Evolutionary conservation across 495 filamentous ascomycete species (phyloP).

Genomic region (Lasiosphaeriaceae sp.): DNA sequence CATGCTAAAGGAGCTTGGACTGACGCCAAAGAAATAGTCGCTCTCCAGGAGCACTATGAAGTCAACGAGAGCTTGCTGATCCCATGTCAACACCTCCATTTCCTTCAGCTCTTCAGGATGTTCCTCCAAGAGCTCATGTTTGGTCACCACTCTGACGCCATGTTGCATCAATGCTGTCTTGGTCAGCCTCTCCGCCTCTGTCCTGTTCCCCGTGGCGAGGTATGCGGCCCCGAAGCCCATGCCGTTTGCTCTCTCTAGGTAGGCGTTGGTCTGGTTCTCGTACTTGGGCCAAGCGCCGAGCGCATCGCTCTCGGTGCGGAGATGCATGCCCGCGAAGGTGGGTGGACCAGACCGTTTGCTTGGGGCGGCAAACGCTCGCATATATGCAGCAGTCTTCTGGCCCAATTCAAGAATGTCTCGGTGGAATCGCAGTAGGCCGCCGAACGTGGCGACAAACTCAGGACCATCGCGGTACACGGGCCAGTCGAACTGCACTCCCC

Average conservation of each 20-base stretch:
- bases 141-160: conserved; percentile 30
- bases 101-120: conserved; percentile 21
- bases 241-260: conserved; percentile 25
- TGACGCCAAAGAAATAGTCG: conserved; percentile 41
- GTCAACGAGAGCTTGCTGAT: conserved; percentile 43
- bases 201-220: conserved; percentile 39
- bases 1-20: conserved; percentile 44
- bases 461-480: conserved; percentile 39
- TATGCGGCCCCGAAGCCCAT: conserved; percentile 33
- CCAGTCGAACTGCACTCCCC: conserved; percentile 47
- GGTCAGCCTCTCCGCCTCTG: conserved; percentile 31
- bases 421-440: conserved; percentile 37
- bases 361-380: conserved; percentile 23
- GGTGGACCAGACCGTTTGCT: not conserved
- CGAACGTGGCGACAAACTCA: conserved; percentile 38
- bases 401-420: conserved; percentile 36
- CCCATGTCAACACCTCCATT: conserved; percentile 38
- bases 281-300: conserved; percentile 38
- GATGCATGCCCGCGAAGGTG: conserved; percentile 34
- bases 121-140: conserved; percentile 29
- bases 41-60: conserved; percentile 36
- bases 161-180: not conserved
- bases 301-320: conserved; percentile 41
- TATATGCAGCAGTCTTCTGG: conserved; percentile 21
- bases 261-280: conserved; percentile 36